phyloP scores from a whole-genome alignment of 2,329 filamentous ascomycete genomes.

The Fusarium vanettenii region DNA sequence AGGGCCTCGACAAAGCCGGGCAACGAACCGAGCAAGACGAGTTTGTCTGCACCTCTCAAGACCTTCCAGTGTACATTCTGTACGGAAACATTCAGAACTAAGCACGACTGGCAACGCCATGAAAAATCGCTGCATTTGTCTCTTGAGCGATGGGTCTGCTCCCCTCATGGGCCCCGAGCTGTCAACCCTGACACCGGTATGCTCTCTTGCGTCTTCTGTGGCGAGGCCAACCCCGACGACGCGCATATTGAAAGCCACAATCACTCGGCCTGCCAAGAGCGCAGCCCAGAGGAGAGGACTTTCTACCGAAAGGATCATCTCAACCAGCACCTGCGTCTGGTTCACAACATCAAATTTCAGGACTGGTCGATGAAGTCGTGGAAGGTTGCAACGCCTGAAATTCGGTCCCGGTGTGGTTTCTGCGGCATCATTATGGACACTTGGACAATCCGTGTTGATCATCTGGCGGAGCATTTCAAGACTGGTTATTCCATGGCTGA shows the following conservation, averaged over 20 bases:
- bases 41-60: slow-evolving; percentile 59
- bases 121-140: slow-evolving; percentile 75
- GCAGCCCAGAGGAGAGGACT: slow-evolving; percentile 69
- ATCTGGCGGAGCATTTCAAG: slow-evolving; percentile 76
- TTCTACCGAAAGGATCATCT: slow-evolving; percentile 76
- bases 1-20: slow-evolving; percentile 51
- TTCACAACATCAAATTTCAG: slow-evolving; percentile 71
- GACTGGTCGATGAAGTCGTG: slow-evolving; percentile 74
- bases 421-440: slow-evolving; percentile 71
- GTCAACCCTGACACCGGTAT: slow-evolving; percentile 70
- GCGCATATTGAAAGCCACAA: slow-evolving; percentile 70
- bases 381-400: slow-evolving; percentile 70
- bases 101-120: slow-evolving; percentile 78
- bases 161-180: slow-evolving; percentile 66
- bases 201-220: slow-evolving; percentile 70
- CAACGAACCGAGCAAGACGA: slow-evolving; percentile 47
- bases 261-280: slow-evolving; percentile 74
- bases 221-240: slow-evolving; percentile 64
- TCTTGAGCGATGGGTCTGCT: slow-evolving; percentile 74
- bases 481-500: slow-evolving; percentile 74
- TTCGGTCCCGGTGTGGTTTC: slow-evolving; percentile 74
- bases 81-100: slow-evolving; percentile 74
- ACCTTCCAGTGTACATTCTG: slow-evolving; percentile 77
- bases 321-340: slow-evolving; percentile 72
- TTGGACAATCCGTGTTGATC: slow-evolving; percentile 70